These are phyloP conservation scores for Nelumbo lutea DNA, from an alignment of 164 flowering plant species.

Conservation along the genomic window DNA sequence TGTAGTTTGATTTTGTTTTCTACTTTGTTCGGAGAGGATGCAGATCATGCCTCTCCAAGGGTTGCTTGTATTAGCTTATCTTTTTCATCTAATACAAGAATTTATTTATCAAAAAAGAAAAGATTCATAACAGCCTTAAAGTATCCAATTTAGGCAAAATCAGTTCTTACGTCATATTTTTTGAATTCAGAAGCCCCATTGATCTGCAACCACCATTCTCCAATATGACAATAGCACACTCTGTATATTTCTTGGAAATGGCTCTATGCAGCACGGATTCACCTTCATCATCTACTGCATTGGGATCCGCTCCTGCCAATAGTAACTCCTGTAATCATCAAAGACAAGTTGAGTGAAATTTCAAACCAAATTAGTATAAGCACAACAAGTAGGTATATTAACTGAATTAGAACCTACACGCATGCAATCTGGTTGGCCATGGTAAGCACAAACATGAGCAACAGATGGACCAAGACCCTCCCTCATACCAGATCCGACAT, in stretches of 20 bases:
- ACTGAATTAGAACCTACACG: constrained; percentile 50
- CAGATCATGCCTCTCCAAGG: too few species aligned
- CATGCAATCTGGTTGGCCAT: constrained; percentile 99
- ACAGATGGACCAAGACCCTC: constrained; percentile 95
- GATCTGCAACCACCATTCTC: constrained; percentile 95
- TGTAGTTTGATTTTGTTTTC: too few species aligned
- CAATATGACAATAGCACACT: constrained; percentile 85
- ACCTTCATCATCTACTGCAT: constrained; percentile 97
- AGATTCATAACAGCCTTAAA: too few species aligned
- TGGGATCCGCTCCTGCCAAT: constrained; percentile 95
- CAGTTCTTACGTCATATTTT: constrained; percentile 71
- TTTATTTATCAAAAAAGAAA: too few species aligned
- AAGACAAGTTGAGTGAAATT: constrained; percentile 6
- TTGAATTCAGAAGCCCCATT: constrained; percentile 71
- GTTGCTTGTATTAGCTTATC: too few species aligned
- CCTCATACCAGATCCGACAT: constrained; percentile 75
- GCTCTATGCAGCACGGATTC: constrained; percentile 97
- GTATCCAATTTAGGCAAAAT: neutral
- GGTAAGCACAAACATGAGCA: constrained; percentile 98
- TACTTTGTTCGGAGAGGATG: too few species aligned
- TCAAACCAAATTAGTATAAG: constrained; percentile 4
- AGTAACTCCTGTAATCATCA: constrained; percentile 67
- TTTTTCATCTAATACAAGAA: too few species aligned
- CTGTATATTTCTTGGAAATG: constrained; percentile 81
- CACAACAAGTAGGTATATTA: neutral